Percentiles rank a stretch among this genome's conserved stretches.
These are phyloP conservation scores for Plantago coronopus DNA, from an alignment of 305 asterid genomes.

Conservation along the genomic window DNA sequence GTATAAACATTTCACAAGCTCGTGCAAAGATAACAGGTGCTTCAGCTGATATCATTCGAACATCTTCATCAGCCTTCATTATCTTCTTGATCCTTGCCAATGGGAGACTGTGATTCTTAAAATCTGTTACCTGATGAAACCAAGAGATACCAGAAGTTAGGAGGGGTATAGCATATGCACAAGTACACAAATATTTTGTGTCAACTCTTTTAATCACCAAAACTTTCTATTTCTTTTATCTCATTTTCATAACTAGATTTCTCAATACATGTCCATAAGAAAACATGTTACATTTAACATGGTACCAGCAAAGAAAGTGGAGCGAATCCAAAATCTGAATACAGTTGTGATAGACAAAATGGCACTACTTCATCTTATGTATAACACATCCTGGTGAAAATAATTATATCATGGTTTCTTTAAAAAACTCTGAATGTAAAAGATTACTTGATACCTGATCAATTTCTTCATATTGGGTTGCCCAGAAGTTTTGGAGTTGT, in stretches of 20 bases:
- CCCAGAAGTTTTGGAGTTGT: constrained; percentile 79
- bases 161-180: too few species aligned
- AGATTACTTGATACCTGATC: constrained; percentile 60
- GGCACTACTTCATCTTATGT: neutral
- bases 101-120: constrained; percentile 92
- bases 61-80: constrained; percentile 92
- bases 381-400: neutral
- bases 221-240: too few species aligned
- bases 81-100: constrained; percentile 90
- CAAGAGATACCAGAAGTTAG: neutral
- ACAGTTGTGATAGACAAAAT: neutral
- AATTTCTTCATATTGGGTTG: constrained; percentile 66
- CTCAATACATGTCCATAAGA: too few species aligned
- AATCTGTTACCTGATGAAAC: constrained; percentile 29
- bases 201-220: too few species aligned
- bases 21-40: constrained; percentile 91
- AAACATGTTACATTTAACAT: too few species aligned
- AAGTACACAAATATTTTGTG: too few species aligned
- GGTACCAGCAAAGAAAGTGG: neutral
- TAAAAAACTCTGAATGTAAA: too few species aligned
- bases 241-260: too few species aligned
- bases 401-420: neutral
- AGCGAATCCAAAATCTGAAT: too few species aligned
- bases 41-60: constrained; percentile 89
- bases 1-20: constrained; percentile 93